Conservation (phyloP, 345 rosid genomes). For the Euphorbia peplus region DNA sequence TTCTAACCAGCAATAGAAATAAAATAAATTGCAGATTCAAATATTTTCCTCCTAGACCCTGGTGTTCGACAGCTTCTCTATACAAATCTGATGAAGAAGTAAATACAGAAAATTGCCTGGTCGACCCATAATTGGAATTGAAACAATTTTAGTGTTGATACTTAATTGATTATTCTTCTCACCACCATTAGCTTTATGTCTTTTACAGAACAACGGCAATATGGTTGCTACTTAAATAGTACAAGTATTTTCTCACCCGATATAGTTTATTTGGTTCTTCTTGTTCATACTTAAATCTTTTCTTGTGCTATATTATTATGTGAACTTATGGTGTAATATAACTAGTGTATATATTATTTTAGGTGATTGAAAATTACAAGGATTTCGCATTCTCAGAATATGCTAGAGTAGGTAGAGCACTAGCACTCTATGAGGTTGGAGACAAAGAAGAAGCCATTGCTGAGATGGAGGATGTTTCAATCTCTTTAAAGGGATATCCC, state of each 20-base stretch:
- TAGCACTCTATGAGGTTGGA: slow-evolving; percentile 53
- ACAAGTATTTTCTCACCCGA: background rate
- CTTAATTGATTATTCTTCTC: background rate
- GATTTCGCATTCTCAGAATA: slow-evolving; percentile 61
- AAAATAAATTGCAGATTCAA: too few species aligned
- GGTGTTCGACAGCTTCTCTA: too few species aligned
- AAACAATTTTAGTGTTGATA: background rate
- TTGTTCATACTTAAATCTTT: background rate
- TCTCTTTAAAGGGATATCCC: slow-evolving; percentile 60
- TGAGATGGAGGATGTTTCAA: slow-evolving; percentile 64
- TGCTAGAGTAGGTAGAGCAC: slow-evolving; percentile 57
- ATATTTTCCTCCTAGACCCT: too few species aligned
- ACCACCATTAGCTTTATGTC: background rate
- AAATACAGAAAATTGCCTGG: background rate
- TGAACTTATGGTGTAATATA: background rate
- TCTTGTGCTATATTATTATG: background rate
- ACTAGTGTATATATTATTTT: slow-evolving; percentile 1
- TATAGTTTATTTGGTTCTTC: background rate
- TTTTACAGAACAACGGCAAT: background rate
- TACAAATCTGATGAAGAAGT: too few species aligned
- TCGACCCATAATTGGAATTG: background rate
- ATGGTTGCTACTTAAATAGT: background rate
- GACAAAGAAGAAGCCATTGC: slow-evolving; percentile 54
- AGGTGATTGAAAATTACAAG: slow-evolving; percentile 55
- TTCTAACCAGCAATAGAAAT: too few species aligned